Conservation (phyloP, 306 rosid genomes). For the Echinosophora koreensis region DNA sequence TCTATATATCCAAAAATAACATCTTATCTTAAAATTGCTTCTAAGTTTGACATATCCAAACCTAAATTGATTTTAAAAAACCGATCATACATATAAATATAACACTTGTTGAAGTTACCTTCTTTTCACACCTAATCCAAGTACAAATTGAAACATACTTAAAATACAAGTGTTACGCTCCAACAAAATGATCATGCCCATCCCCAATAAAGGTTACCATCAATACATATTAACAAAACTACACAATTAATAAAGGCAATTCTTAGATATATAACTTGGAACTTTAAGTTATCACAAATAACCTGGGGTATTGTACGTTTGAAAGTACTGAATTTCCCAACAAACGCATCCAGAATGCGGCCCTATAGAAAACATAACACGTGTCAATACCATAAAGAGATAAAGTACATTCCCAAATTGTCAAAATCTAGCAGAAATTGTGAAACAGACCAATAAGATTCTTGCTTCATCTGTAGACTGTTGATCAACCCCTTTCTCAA, state of each 20-base stretch:
- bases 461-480: slow-evolving; percentile 98
- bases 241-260: slow-evolving; percentile 23
- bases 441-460: slow-evolving; percentile 79
- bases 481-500: slow-evolving; percentile 96
- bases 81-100: too few species aligned
- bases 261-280: background rate
- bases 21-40: too few species aligned
- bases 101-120: too few species aligned
- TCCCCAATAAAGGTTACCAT: slow-evolving; percentile 31
- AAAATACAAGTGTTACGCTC: background rate
- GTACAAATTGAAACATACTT: background rate
- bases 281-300: slow-evolving; percentile 34
- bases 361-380: slow-evolving; percentile 65
- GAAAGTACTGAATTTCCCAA: slow-evolving; percentile 97
- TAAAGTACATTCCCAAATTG: slow-evolving; percentile 30
- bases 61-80: too few species aligned
- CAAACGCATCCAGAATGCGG: slow-evolving; percentile 96
- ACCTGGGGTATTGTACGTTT: slow-evolving; percentile 98
- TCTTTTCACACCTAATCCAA: too few species aligned
- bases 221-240: slow-evolving; percentile 3
- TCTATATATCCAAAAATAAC: too few species aligned
- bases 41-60: too few species aligned
- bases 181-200: background rate
- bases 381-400: slow-evolving; percentile 44
- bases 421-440: slow-evolving; percentile 42